Evolutionary conservation across 768 basidiomycete genomes (phyloP).

Genomic region (Boletus vinaceobasis): DNA sequence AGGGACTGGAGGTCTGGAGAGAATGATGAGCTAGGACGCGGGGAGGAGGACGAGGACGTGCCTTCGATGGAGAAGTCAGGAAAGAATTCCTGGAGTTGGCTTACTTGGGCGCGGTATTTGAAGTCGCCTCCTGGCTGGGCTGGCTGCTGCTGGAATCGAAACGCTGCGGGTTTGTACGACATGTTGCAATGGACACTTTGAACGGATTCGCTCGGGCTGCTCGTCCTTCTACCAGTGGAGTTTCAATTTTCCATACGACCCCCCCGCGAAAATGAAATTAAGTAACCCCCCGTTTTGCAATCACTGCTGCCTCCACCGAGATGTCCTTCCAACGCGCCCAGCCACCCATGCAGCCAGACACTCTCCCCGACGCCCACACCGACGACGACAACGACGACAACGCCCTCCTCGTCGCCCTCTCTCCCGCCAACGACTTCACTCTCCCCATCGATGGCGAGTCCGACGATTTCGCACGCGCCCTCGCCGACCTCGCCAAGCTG

Average conservation of each 20-base stretch:
- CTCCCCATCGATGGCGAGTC: constrained; percentile 29
- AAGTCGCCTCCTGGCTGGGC: constrained; percentile 15
- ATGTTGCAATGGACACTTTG: constrained; percentile 6
- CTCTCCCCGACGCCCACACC: neutral
- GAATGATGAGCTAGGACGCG: constrained; percentile 19
- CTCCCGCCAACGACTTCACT: constrained; percentile 25
- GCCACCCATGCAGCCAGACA: constrained; percentile 3
- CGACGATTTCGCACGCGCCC: constrained; percentile 63
- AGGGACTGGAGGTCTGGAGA: constrained; percentile 62
- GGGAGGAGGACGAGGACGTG: constrained; percentile 28
- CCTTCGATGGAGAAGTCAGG: constrained; percentile 70
- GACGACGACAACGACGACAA: constrained; percentile 18
- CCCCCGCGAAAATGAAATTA: neutral
- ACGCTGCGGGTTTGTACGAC: constrained; percentile 33
- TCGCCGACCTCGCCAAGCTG: constrained; percentile 64
- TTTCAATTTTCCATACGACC: constrained; percentile 26
- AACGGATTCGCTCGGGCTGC: neutral
- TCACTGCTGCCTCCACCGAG: constrained; percentile 10
- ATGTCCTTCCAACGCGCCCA: constrained; percentile 4
- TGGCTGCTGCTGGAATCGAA: constrained; percentile 21
- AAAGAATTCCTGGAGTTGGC: constrained; percentile 68
- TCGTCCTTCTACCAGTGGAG: constrained; percentile 3
- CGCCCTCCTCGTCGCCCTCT: constrained; percentile 32
- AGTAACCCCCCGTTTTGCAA: constrained; percentile 23
- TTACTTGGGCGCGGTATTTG: constrained; percentile 53